Evolutionary conservation across 2,329 filamentous ascomycete species (phyloP), one percentile per base, ranked within the genome.

Genomic region (Alternaria brassicae): DNA sequence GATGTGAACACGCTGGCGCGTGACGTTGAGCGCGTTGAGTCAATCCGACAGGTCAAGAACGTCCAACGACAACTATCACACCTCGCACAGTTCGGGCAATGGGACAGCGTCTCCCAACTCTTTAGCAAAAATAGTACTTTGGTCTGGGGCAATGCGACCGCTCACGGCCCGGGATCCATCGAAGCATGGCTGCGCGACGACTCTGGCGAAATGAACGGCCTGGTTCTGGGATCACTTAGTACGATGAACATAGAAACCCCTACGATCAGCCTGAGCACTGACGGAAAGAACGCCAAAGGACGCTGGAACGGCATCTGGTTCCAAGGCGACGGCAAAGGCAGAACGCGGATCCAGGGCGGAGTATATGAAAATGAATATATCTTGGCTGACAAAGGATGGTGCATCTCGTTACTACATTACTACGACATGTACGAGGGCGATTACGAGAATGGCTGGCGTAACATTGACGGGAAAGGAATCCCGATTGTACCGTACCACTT

Each of bases 251-350:
- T 60, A 2, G 68, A 72, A 48, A 72, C 62, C 25, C 68, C 67
- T 3, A 44, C 71, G 6, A 55, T 71, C 4, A 69, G 53, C 42
- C 54, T 72, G 6, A 62, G 61, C 6, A 61, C 27, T 1, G 60
- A 71, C 53, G 67, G 68, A 4, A 58, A 48, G 13, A 56, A 23
- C 10, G 70, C 66, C 5, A 70, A 71, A 50, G 67, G 51, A 2
- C 60, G 70, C 17, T 72, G 70, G 70, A 71, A 70, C 37, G 67
- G 67, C 6, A 49, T 71, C 13, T 51, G 66, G 17, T 72, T 71
- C 25, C 51, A 54, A 9, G 70, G 67, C n/a, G 68, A 72, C 40
- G 66, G 70, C 0, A 36, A 52, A 6, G 66, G 67, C 1, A 52
- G 34, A 23, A 67, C 67, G 19, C 55, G 56, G 36, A 66, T 72